These are phyloP conservation scores for Achlya hypogyna DNA, from an alignment of 352 stramenopile species.

Conservation along the genomic window DNA sequence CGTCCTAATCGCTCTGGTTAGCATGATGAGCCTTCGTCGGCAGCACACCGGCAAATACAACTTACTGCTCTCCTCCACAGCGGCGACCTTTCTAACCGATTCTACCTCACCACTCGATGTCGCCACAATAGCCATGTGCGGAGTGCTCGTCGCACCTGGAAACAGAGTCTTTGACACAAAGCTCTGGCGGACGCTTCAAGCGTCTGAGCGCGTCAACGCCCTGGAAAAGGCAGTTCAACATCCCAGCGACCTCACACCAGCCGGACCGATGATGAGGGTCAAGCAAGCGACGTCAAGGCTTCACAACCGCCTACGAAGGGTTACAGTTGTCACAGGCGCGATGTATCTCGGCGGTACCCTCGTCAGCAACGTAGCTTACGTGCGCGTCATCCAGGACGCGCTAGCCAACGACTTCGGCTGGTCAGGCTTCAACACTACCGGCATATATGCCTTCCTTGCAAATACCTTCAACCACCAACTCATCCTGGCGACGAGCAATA, in stretches of 20 bases:
- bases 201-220: neutral
- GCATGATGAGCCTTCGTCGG: no score
- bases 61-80: no score
- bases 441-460: neutral
- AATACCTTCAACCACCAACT: neutral
- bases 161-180: neutral
- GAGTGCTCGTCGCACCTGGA: neutral
- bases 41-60: no score
- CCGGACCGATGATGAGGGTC: neutral
- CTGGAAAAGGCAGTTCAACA: neutral
- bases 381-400: neutral
- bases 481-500: neutral
- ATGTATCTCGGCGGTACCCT: neutral
- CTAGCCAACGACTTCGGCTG: constrained; percentile 6
- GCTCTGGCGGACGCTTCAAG: neutral
- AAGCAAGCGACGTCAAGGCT: neutral
- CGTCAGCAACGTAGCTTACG: neutral
- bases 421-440: neutral
- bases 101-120: neutral
- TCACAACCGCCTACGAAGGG: neutral
- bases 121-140: neutral
- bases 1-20: no score
- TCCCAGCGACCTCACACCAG: no score
- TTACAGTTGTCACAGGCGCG: neutral
- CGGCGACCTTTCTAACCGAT: neutral